Evolutionary conservation across 176 grass and related monocot genomes (phyloP), one percentile per base, ranked within the genome.

Genomic region (Eragrostis nindensis): DNA sequence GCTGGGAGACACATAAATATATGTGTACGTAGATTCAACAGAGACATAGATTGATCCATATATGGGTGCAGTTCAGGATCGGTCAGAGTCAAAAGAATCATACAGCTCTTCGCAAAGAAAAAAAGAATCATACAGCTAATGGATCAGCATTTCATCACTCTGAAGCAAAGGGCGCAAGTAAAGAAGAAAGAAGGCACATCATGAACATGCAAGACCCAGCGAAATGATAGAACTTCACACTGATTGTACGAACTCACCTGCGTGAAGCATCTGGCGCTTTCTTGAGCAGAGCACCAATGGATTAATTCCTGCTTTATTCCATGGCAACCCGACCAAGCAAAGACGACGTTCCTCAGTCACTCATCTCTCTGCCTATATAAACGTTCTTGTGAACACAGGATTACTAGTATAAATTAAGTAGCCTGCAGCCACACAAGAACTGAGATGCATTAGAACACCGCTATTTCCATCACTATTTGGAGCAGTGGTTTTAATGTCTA

Each of bases 301-400:
- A 36, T 36, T 36, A n/a, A 53, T 12, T 71, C 16, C 59, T 6
- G 8, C 84, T 75, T 82, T 82, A 70, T 87, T 76, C 85, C 1
- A 21, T 53, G 16, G 8, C 14, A 75, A 44, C 4, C 70, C 17
- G 32, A 76, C 44, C 57, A 87, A 87, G 85, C 71, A 87, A 87
- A 87, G 71, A 24, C 22, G 36, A 9, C 18, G 14, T 40, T 49
- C 66, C 27, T 16, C 61, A 24, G 15, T 15, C 19, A 16, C 10
- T 40, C 38, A 2, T 45, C 10, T 12, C 44, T n/a, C 46, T 3
- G 36, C 19, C 6, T 80, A 68, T 52, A 75, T 59, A 75, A 29
- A 29, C 19, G 26, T 15, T 48, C 62, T n/a, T n/a, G n/a, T 69
- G 19, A 29, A 21, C 25, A 21, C 6, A 16, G 29, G 45, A 66